Evolutionary conservation across 176 grass and related monocot species (phyloP), one percentile per base, ranked within the genome.

Genomic region (Elymus sibiricus): DNA sequence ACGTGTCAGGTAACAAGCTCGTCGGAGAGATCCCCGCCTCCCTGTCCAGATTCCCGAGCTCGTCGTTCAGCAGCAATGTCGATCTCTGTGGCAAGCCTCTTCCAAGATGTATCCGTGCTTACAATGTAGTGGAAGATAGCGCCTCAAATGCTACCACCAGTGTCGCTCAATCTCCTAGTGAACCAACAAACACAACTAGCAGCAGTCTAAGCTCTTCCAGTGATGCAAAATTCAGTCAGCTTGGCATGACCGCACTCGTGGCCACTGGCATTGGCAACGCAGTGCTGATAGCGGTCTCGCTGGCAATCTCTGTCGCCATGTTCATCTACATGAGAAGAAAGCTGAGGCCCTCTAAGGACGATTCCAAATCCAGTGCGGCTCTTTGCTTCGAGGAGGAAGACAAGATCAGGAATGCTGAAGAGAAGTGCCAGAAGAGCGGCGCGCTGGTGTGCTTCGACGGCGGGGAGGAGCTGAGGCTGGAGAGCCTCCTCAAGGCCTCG

Each of bases 401-500:
- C 14, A 87, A 82, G 24, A 32, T 37, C 29, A 49, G 34, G 13
- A 55, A 6, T 2, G 76, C 86, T 3, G 77, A 92, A 31, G 78
- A 83, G 2, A 85, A 87, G 79, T 65, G 51, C 58, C 85, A 81
- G 65, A 93, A 82, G 83, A 59, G 60, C 58, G 81, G 73, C 27
- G 88, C 79, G 24, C 82, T 95, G 12, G 47, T 95, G 47, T 85
- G 80, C 84, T 95, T 95, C 78, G 88, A 95, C 5, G 94, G 91
- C 74, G 91, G 94, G 58, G 89, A 91, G 31, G 91, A 91, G 71
- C 85, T 96, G n/a, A 64, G 84, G 83, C 60, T 96, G 89, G 94
- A 96, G 69, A 86, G 82, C 79, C 79, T 96, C 6, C 61, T 96
- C 51, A 96, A 94, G 85, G 89, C 89, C 17, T 96, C 94, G 0